A percentile compares a stretch with the other conserved stretches of the same genome.
Evolutionary conservation across 2,329 filamentous ascomycete genomes (phyloP).

Genomic region (Polytolypa hystricis): DNA sequence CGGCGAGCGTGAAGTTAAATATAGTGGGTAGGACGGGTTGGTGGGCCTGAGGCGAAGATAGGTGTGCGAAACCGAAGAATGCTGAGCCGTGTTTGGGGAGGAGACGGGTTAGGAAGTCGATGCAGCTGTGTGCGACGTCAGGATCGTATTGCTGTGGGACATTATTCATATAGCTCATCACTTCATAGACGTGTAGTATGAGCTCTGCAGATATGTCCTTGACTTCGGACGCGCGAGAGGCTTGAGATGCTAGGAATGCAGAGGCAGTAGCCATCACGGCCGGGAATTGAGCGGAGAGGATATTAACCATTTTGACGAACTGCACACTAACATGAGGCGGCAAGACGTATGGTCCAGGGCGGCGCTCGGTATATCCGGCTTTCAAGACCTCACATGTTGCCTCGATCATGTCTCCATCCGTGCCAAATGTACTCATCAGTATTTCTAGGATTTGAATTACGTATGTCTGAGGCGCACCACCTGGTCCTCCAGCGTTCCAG

Average conservation of each 20-base stretch:
- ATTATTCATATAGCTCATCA: slow-evolving; percentile 27
- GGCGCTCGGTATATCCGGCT: slow-evolving; percentile 34
- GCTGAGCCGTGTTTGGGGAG: slow-evolving; percentile 31
- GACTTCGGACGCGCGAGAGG: slow-evolving; percentile 24
- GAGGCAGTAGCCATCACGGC: slow-evolving; percentile 36
- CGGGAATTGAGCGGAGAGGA: slow-evolving; percentile 13
- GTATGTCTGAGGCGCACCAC: slow-evolving; percentile 21
- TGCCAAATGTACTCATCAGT: slow-evolving; percentile 29
- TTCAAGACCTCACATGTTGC: slow-evolving; percentile 36
- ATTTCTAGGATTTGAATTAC: slow-evolving; percentile 32
- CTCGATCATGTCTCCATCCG: slow-evolving; percentile 33
- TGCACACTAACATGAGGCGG: slow-evolving; percentile 29
- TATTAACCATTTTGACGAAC: slow-evolving; percentile 31
- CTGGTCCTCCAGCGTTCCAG: slow-evolving; percentile 25
- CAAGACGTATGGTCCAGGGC: slow-evolving; percentile 33
- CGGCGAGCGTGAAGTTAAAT: slow-evolving; percentile 30
- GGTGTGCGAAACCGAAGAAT: slow-evolving; percentile 24
- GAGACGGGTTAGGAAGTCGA: slow-evolving; percentile 34
- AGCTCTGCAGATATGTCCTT: slow-evolving; percentile 24
- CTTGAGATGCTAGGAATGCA: slow-evolving; percentile 34
- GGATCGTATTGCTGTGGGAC: slow-evolving; percentile 28
- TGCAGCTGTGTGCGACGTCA: slow-evolving; percentile 33
- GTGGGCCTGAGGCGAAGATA: slow-evolving; percentile 13
- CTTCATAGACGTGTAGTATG: slow-evolving; percentile 29
- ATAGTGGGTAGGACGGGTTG: slow-evolving; percentile 24